A percentile compares a stretch with the other conserved stretches of the same genome.
These are phyloP conservation scores for Eucalyptus leucophloia DNA, from an alignment of 345 rosid genomes.

Conservation along the genomic window DNA sequence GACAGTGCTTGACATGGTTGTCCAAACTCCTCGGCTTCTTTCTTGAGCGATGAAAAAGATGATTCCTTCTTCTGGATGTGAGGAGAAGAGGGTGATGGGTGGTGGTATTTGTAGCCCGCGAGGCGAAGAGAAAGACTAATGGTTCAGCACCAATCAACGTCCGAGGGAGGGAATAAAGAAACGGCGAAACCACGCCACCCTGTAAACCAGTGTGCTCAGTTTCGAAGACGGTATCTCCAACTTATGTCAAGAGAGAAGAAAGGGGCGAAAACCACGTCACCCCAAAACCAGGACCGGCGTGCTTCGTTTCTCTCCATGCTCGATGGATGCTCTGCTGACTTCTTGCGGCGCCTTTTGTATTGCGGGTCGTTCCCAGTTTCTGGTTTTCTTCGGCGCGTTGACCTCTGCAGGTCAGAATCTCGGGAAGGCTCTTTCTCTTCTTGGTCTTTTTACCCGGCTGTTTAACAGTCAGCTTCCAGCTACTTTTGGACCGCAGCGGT, in stretches of 20 bases:
- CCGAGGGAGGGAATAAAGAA: not conserved
- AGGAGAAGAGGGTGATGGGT: not conserved
- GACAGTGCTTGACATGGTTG: slow-evolving; percentile 7
- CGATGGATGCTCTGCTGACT: not conserved
- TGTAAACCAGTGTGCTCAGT: not conserved
- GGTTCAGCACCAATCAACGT: not conserved
- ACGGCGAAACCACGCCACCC: not conserved
- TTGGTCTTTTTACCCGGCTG: not conserved
- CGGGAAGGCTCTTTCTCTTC: not conserved
- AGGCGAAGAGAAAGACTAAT: not conserved
- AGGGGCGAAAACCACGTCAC: not conserved
- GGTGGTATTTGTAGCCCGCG: not conserved
- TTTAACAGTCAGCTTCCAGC: not conserved
- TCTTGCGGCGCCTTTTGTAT: not conserved
- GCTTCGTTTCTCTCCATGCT: not conserved
- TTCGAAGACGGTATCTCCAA: not conserved
- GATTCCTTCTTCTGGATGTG: not conserved
- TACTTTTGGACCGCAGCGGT: not conserved
- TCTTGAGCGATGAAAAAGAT: not conserved
- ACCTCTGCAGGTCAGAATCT: not conserved
- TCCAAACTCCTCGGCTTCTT: not conserved
- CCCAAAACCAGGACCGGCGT: not conserved
- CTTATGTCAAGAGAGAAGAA: not conserved
- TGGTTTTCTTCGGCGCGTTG: not conserved
- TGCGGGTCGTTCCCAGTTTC: not conserved